Conservation (phyloP, 768 basidiomycete genomes). For the Serendipita vermifera region DNA sequence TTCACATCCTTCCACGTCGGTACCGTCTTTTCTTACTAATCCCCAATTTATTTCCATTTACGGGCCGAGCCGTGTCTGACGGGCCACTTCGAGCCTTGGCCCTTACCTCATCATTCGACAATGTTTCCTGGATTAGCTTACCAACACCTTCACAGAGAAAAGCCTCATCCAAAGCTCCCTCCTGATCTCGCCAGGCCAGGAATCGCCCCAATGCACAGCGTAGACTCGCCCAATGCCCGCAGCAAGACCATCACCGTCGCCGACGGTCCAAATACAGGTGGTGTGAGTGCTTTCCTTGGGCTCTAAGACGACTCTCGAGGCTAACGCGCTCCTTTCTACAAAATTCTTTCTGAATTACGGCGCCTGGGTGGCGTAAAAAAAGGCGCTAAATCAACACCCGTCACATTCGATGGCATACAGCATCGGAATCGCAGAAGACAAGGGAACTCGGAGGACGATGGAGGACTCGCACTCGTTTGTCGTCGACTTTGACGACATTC, state of each 20-base stretch:
- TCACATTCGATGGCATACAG: slow-evolving; percentile 49
- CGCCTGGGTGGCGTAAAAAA: background rate
- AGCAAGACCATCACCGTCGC: slow-evolving; percentile 73
- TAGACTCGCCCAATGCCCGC: slow-evolving; percentile 45
- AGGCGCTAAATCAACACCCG: slow-evolving; percentile 70
- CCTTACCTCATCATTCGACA: too few relatives aligned
- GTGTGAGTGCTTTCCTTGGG: slow-evolving; percentile 35
- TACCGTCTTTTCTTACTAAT: too few relatives aligned
- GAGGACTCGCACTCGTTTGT: slow-evolving; percentile 96
- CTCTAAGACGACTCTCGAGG: background rate
- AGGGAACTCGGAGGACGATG: slow-evolving; percentile 84
- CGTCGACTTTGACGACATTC: slow-evolving; percentile 79
- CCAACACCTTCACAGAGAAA: background rate
- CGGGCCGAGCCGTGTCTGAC: too few relatives aligned
- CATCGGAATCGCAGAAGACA: slow-evolving; percentile 74
- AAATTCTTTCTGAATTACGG: background rate
- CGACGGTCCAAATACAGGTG: slow-evolving; percentile 58
- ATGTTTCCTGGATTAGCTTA: slow-evolving; percentile 9
- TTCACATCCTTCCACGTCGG: too few relatives aligned
- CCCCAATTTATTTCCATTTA: too few relatives aligned
- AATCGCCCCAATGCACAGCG: background rate
- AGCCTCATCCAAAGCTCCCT: background rate
- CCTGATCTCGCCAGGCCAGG: background rate
- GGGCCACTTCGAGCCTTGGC: too few relatives aligned
- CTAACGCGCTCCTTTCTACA: background rate